phyloP scores from a whole-genome alignment of 768 basidiomycete genomes.

The Daedalea quercina region DNA sequence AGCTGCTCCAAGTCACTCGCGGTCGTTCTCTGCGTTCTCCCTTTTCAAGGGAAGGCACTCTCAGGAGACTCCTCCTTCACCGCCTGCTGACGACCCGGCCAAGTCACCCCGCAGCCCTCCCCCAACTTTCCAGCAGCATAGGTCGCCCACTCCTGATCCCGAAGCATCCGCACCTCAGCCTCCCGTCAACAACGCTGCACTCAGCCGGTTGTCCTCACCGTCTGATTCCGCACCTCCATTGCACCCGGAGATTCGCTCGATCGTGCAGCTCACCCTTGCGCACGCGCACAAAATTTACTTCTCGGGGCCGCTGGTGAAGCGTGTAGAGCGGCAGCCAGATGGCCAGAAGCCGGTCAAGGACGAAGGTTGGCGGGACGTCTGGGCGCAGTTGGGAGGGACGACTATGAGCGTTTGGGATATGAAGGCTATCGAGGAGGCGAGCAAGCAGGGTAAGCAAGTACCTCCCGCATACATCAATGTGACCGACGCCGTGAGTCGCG shows the following conservation, averaged over 20 bases:
- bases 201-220: constrained; percentile 2
- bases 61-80: background rate
- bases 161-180: constrained; percentile 7
- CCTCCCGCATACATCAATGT: constrained; percentile 85
- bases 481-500: constrained; percentile 71
- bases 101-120: background rate
- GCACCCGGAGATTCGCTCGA: constrained; percentile 78
- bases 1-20: constrained; percentile 3
- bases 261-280: constrained; percentile 65
- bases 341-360: constrained; percentile 65
- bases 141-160: constrained; percentile 1
- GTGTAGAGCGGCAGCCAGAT: constrained; percentile 72
- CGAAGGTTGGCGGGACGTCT: constrained; percentile 78
- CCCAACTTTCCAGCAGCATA: background rate
- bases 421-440: constrained; percentile 81
- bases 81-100: background rate
- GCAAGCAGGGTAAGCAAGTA: constrained; percentile 70
- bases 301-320: constrained; percentile 75
- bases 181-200: constrained; percentile 4
- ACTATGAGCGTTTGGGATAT: constrained; percentile 91
- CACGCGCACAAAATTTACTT: constrained; percentile 85
- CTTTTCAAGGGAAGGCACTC: constrained; percentile 2
- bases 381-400: constrained; percentile 87
- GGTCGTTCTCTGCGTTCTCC: constrained; percentile 12
- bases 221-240: constrained; percentile 27